A percentile compares a stretch with the other conserved stretches of the same genome.
phyloP scores from a whole-genome alignment of 345 rosid genomes.

The Eucalyptus pumila region DNA sequence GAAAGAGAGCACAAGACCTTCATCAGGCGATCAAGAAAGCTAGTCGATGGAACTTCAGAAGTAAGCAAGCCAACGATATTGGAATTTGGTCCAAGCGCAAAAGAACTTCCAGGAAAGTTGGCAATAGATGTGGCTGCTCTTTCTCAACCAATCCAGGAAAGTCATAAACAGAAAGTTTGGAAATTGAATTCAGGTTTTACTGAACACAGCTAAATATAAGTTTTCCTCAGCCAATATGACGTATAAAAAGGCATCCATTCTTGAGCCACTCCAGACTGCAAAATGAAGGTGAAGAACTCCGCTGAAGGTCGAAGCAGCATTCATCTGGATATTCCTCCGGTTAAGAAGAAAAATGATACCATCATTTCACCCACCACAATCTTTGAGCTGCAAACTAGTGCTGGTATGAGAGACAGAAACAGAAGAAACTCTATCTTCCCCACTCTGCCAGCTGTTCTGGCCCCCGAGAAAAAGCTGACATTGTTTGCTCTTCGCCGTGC shows the following conservation, averaged over 20 bases:
- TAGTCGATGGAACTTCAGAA: neutral
- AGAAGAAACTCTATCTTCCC: neutral
- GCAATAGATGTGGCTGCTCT: neutral
- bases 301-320: neutral
- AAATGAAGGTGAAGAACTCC: neutral
- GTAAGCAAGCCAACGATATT: neutral
- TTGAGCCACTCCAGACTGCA: neutral
- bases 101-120: neutral
- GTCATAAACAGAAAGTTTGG: no score
- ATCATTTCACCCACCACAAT: neutral
- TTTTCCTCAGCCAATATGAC: neutral
- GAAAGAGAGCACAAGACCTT: neutral
- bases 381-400: neutral
- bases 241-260: neutral
- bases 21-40: neutral
- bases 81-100: neutral
- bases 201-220: neutral
- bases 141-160: neutral
- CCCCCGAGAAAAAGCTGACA: constrained; percentile 64
- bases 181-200: neutral
- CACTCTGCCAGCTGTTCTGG: neutral
- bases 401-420: neutral
- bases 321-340: neutral
- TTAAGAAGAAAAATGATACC: neutral
- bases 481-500: constrained; percentile 71